Evolutionary conservation across 257 asterid genomes (phyloP).

Genomic region (Catharanthus roseus): DNA sequence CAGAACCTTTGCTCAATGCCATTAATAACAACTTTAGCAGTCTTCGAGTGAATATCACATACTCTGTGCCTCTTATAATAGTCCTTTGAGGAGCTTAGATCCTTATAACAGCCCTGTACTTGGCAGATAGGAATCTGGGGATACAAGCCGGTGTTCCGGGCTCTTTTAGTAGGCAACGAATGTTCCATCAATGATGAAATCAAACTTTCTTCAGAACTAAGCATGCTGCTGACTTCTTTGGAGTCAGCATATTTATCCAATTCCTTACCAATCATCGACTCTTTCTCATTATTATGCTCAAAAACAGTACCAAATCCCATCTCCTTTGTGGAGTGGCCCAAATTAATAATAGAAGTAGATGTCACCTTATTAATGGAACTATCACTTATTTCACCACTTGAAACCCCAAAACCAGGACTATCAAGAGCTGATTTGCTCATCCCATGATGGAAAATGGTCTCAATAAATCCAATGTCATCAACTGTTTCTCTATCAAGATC

Average conservation of each 20-base stretch:
- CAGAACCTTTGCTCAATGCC: slow-evolving; percentile 67
- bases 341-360: slow-evolving; percentile 6
- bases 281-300: slow-evolving; percentile 5
- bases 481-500: slow-evolving; percentile 15
- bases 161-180: slow-evolving; percentile 32
- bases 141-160: slow-evolving; percentile 24
- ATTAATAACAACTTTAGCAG: slow-evolving; percentile 53
- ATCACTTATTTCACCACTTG: slow-evolving; percentile 15
- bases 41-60: slow-evolving; percentile 64
- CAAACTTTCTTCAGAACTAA: slow-evolving; percentile 17
- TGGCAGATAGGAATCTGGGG: slow-evolving; percentile 47
- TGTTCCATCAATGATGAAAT: slow-evolving; percentile 26
- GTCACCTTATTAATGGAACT: slow-evolving; percentile 3
- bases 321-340: slow-evolving; percentile 12
- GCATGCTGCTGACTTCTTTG: slow-evolving; percentile 20
- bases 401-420: slow-evolving; percentile 6
- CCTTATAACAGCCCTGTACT: slow-evolving; percentile 62
- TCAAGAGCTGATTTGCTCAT: slow-evolving; percentile 14
- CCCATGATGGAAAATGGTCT: slow-evolving; percentile 18
- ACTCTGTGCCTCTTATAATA: slow-evolving; percentile 74
- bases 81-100: slow-evolving; percentile 58
- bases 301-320: slow-evolving; percentile 8
- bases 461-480: slow-evolving; percentile 14
- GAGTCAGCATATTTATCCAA: slow-evolving; percentile 12
- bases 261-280: slow-evolving; percentile 6